Conservation (phyloP, 2,329 filamentous ascomycete species). For the Rutstroemia sydowiana region DNA sequence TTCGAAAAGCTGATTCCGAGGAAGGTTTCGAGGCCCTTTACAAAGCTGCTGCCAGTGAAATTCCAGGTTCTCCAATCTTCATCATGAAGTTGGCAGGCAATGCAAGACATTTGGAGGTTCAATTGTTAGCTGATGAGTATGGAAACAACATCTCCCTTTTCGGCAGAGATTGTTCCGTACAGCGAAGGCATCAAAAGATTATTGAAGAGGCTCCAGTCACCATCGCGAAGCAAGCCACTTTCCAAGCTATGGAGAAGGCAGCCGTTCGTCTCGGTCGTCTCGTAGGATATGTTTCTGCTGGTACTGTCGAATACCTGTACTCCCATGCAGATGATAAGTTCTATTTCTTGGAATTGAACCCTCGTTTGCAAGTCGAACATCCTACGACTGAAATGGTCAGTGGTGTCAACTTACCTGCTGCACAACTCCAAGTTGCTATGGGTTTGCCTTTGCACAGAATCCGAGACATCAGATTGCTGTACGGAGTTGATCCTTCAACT, state of each 20-base stretch:
- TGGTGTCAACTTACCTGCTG: slow-evolving; percentile 92
- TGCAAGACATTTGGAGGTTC: slow-evolving; percentile 92
- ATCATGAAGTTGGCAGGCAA: slow-evolving; percentile 99
- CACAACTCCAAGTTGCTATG: slow-evolving; percentile 98
- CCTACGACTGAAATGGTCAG: slow-evolving; percentile 99
- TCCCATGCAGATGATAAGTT: slow-evolving; percentile 97
- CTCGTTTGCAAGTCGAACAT: slow-evolving; percentile 98
- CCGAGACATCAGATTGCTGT: slow-evolving; percentile 89
- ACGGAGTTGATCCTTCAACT: slow-evolving; percentile 87
- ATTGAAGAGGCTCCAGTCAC: slow-evolving; percentile 98
- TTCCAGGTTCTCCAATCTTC: slow-evolving; percentile 97
- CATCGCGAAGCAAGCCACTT: slow-evolving; percentile 81
- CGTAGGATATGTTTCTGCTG: slow-evolving; percentile 96
- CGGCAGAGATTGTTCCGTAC: slow-evolving; percentile 96
- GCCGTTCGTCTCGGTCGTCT: slow-evolving; percentile 89
- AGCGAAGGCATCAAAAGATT: slow-evolving; percentile 98
- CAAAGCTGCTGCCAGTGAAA: slow-evolving; percentile 93
- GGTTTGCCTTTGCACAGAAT: slow-evolving; percentile 93
- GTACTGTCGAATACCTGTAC: slow-evolving; percentile 98
- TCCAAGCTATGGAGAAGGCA: slow-evolving; percentile 93
- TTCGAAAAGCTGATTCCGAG: slow-evolving; percentile 84
- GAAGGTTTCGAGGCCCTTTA: slow-evolving; percentile 81
- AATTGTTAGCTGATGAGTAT: slow-evolving; percentile 96
- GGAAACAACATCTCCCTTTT: slow-evolving; percentile 99
- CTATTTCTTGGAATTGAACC: slow-evolving; percentile 98